These are phyloP conservation scores for Marsdenia floribunda DNA, from an alignment of 257 asterid genomes.

Conservation along the genomic window DNA sequence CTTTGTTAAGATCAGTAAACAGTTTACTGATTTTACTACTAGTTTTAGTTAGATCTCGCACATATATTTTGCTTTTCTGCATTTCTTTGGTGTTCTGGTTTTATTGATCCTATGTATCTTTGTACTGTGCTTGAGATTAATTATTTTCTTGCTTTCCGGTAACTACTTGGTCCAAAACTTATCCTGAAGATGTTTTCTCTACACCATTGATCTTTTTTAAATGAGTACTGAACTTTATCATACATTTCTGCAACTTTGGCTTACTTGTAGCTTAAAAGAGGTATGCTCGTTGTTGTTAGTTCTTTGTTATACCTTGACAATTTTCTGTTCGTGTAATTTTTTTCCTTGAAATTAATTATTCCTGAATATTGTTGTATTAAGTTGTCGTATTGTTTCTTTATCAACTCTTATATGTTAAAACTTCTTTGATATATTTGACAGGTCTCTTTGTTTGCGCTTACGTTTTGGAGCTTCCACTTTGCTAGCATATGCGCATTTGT, in stretches of 20 bases:
- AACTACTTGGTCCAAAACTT: not conserved
- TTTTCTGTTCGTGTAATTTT: not conserved
- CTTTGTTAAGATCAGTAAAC: not conserved
- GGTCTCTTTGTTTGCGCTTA: conserved; percentile 87
- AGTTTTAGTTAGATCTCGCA: not conserved
- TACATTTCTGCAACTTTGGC: not conserved
- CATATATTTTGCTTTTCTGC: not conserved
- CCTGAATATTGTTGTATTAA: not conserved
- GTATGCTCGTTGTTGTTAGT: not conserved
- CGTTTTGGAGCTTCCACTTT: conserved; percentile 98
- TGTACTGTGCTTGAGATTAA: not conserved
- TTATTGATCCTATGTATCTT: not conserved
- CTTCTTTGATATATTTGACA: conserved; percentile 50
- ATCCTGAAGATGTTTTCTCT: not conserved
- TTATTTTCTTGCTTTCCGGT: not conserved
- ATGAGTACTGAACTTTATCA: not conserved
- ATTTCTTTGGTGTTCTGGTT: not conserved
- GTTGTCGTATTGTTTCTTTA: conserved; percentile 6
- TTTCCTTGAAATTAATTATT: not conserved
- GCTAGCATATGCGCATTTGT: conserved; percentile 98
- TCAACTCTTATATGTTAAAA: conserved; percentile 39
- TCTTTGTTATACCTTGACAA: conserved; percentile 1
- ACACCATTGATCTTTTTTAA: not conserved
- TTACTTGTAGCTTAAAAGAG: not conserved
- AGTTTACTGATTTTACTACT: not conserved